Evolutionary conservation across 2,329 filamentous ascomycete genomes (phyloP).

Genomic region (Eutypella sp.): DNA sequence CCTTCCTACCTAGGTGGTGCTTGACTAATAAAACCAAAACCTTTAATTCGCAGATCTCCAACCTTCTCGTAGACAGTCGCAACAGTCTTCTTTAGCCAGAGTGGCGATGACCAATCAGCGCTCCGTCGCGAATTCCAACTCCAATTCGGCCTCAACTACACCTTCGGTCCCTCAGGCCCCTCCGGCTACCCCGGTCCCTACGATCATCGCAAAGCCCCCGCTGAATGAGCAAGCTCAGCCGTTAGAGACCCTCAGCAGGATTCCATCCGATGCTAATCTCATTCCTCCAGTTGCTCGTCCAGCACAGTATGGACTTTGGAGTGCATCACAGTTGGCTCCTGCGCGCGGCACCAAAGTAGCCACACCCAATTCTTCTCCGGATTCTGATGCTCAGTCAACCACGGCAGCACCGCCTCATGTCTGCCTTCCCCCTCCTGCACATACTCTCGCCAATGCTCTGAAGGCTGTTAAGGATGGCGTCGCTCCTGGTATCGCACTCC

Average conservation of each 20-base stretch:
- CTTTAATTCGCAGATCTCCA: constrained; percentile 17
- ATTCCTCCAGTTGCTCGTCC: not conserved
- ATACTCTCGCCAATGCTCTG: constrained; percentile 36
- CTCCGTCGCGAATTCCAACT: constrained; percentile 15
- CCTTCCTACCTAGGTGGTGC: not conserved
- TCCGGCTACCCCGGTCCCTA: no score
- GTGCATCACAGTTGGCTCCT: constrained; percentile 10
- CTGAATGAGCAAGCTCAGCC: not conserved
- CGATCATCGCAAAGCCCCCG: not conserved
- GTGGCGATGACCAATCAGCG: constrained; percentile 29
- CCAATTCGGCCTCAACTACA: constrained; percentile 18
- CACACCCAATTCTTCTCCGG: not conserved
- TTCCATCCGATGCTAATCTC: no score
- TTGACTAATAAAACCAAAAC: not conserved
- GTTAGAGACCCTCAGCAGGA: no score
- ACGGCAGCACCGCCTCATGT: constrained; percentile 21
- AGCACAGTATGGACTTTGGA: not conserved
- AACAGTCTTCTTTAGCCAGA: constrained; percentile 25
- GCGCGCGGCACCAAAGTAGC: constrained; percentile 4
- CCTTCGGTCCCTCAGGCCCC: constrained; percentile 12
- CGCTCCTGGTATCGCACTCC: constrained; percentile 25
- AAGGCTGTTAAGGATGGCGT: constrained; percentile 36
- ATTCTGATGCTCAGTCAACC: constrained; percentile 8
- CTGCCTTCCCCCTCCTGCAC: constrained; percentile 24
- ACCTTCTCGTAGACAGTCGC: constrained; percentile 21